These are phyloP conservation scores for Vigna reflexopilosa DNA, from an alignment of 306 rosid genomes.

Conservation along the genomic window DNA sequence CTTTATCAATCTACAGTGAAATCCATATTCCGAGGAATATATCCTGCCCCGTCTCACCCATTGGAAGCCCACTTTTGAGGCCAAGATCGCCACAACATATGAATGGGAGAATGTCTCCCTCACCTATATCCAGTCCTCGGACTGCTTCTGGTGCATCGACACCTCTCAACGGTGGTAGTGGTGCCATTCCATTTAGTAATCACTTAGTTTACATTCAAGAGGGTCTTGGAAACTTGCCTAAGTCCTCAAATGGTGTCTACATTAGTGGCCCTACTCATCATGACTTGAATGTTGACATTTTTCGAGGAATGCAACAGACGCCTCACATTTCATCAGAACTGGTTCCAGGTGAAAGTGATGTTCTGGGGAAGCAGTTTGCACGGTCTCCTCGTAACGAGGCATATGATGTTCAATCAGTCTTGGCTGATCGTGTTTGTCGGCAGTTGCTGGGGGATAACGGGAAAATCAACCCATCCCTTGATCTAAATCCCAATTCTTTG, in stretches of 20 bases:
- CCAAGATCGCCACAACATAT: slow-evolving; percentile 82
- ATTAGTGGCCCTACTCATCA: slow-evolving; percentile 56
- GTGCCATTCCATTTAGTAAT: slow-evolving; percentile 72
- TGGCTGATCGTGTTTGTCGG: slow-evolving; percentile 86
- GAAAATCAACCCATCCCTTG: slow-evolving; percentile 61
- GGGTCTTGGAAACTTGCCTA: slow-evolving; percentile 69
- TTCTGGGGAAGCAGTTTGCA: slow-evolving; percentile 58
- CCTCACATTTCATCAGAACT: slow-evolving; percentile 64
- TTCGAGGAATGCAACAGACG: slow-evolving; percentile 74
- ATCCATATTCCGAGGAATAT: slow-evolving; percentile 75
- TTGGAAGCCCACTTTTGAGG: slow-evolving; percentile 91
- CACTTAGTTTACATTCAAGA: slow-evolving; percentile 69
- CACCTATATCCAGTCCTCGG: slow-evolving; percentile 93
- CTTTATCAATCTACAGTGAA: slow-evolving; percentile 63
- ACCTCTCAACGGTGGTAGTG: slow-evolving; percentile 73
- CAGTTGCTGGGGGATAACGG: slow-evolving; percentile 77
- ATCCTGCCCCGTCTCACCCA: slow-evolving; percentile 94
- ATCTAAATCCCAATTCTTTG: slow-evolving; percentile 71
- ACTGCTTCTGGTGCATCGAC: slow-evolving; percentile 89
- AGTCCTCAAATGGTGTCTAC: slow-evolving; percentile 57
- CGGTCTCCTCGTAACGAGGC: slow-evolving; percentile 53
- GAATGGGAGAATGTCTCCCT: slow-evolving; percentile 90
- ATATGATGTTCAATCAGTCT: slow-evolving; percentile 76
- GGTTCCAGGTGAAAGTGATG: slow-evolving; percentile 59
- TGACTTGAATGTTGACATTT: slow-evolving; percentile 72